phyloP scores from a whole-genome alignment of 768 basidiomycete species.

The Lactarius tabidus region DNA sequence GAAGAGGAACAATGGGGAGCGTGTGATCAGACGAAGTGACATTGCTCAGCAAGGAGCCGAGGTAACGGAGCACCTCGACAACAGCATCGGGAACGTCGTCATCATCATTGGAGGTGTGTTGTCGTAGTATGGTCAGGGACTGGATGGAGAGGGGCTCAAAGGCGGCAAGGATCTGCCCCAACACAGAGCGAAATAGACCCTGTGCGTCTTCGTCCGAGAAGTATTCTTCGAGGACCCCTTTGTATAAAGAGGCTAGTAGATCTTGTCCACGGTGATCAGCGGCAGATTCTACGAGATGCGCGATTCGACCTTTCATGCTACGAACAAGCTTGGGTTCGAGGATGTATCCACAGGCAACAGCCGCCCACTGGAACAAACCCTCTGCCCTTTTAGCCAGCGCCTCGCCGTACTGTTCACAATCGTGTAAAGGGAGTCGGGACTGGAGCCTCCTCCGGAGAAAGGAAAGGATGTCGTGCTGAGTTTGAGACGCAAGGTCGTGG shows the following conservation, averaged over 20 bases:
- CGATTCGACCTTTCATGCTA: neutral
- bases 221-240: neutral
- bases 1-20: neutral
- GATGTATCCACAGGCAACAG: constrained; percentile 1
- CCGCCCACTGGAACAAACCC: neutral
- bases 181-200: neutral
- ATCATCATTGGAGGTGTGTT: neutral
- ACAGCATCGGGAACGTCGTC: neutral
- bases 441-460: neutral
- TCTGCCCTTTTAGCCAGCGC: neutral
- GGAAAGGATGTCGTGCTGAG: neutral
- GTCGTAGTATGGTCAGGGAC: neutral
- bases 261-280: neutral
- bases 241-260: neutral
- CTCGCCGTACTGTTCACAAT: neutral
- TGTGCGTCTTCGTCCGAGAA: neutral
- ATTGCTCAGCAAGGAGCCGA: constrained; percentile 1
- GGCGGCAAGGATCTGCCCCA: constrained; percentile 3
- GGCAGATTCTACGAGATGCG: neutral
- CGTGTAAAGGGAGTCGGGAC: neutral
- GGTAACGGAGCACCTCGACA: neutral
- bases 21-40: neutral
- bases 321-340: neutral
- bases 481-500: neutral
- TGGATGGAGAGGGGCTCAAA: neutral